Evolutionary conservation across 495 filamentous ascomycete genomes (phyloP).

Genomic region (Chaetomium tenue): DNA sequence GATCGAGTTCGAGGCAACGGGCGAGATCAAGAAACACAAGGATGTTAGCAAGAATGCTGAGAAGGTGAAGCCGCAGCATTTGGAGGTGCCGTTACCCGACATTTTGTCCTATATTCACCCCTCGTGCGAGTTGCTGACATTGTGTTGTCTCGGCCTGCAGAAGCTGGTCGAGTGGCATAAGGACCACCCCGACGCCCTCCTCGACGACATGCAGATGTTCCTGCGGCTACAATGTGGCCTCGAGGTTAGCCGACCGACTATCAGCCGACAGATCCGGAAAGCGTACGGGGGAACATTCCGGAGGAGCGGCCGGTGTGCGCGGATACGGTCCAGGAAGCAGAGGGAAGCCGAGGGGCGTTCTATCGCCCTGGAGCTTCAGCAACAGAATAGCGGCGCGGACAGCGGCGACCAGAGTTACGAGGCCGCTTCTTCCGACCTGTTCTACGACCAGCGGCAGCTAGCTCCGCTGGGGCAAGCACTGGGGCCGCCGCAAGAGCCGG

Average conservation of each 20-base stretch:
- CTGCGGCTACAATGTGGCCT: conserved; percentile 27
- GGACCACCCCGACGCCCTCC: conserved; percentile 29
- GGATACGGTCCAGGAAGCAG: conserved; percentile 21
- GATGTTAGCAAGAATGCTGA: conserved; percentile 37
- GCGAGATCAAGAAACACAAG: conserved; percentile 25
- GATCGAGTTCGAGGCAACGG: conserved; percentile 26
- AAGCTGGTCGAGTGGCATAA: conserved; percentile 34
- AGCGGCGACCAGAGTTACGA: background rate
- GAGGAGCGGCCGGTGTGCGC: conserved; percentile 13
- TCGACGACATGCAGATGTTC: conserved; percentile 35
- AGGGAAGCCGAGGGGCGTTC: conserved; percentile 23
- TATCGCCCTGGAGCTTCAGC: conserved; percentile 17
- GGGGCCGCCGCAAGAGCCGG: background rate
- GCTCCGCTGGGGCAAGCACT: conserved; percentile 9
- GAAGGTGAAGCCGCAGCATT: conserved; percentile 31
- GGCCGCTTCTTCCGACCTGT: background rate
- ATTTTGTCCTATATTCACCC: too few relatives aligned
- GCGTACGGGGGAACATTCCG: conserved; percentile 16
- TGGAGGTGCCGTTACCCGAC: conserved; percentile 23
- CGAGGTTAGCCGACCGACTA: conserved; percentile 29
- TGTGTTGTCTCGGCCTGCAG: conserved; percentile 10
- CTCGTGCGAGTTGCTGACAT: background rate
- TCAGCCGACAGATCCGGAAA: conserved; percentile 22
- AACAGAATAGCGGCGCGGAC: background rate
- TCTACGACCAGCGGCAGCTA: conserved; percentile 14